These are phyloP conservation scores for Pythium aquatile DNA, from an alignment of 352 stramenopile species.

Conservation along the genomic window DNA sequence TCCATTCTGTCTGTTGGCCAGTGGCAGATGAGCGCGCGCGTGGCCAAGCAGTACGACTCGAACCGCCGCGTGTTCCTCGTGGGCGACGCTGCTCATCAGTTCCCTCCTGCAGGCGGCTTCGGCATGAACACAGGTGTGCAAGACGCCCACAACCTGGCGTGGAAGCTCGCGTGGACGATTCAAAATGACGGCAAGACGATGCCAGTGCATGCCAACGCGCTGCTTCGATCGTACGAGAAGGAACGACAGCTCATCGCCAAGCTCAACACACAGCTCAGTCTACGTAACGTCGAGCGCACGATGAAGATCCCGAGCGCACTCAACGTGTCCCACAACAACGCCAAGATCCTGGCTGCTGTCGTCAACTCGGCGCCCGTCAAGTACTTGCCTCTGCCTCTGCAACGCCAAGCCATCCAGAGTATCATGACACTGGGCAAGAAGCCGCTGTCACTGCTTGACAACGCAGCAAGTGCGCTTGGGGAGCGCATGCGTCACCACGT, in stretches of 20 bases:
- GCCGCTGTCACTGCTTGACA: constrained; percentile 56
- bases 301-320: constrained; percentile 82
- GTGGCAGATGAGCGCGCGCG: constrained; percentile 92
- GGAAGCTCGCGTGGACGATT: constrained; percentile 85
- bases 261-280: constrained; percentile 75
- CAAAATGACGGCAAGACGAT: constrained; percentile 18
- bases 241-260: constrained; percentile 76
- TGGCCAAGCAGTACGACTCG: constrained; percentile 86
- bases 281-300: constrained; percentile 84
- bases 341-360: constrained; percentile 49
- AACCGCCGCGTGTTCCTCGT: constrained; percentile 82
- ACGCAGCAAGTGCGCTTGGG: constrained; percentile 43
- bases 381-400: constrained; percentile 44
- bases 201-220: constrained; percentile 18
- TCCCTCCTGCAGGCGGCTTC: constrained; percentile 90
- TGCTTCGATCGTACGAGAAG: constrained; percentile 81
- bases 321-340: constrained; percentile 80
- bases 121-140: constrained; percentile 93
- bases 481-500: constrained; percentile 58
- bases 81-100: constrained; percentile 91
- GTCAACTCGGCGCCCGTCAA: constrained; percentile 70
- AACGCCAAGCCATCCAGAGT: constrained; percentile 62
- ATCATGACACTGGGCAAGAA: constrained; percentile 71
- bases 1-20: constrained; percentile 82
- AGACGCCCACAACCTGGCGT: constrained; percentile 91